Percentiles rank a stretch among this genome's conserved stretches.
These are phyloP conservation scores for Solanum pimpinellifolium DNA, from an alignment of 257 asterid genomes.

Conservation along the genomic window DNA sequence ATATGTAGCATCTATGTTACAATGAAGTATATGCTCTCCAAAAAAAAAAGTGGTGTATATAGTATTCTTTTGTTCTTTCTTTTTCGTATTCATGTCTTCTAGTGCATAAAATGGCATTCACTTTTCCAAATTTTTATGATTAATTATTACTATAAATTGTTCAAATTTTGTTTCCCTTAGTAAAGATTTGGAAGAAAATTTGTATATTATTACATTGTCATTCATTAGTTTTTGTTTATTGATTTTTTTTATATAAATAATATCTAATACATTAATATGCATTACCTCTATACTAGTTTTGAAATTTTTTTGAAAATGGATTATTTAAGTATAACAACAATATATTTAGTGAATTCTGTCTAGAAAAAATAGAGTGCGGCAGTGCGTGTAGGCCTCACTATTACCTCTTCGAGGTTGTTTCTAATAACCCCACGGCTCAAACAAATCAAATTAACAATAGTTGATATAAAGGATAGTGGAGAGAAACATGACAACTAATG, in stretches of 20 bases:
- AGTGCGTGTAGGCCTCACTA: neutral
- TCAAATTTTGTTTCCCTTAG: neutral
- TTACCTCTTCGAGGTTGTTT: too few relatives aligned
- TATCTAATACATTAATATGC: neutral
- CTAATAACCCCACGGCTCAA: neutral
- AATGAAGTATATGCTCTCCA: neutral
- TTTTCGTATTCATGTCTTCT: neutral
- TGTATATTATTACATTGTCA: neutral
- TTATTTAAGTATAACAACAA: neutral
- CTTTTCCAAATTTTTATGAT: neutral
- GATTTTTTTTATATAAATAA: neutral
- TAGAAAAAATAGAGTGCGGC: neutral
- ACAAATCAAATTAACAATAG: neutral
- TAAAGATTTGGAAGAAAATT: neutral
- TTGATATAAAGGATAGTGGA: too few relatives aligned
- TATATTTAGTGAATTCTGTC: neutral
- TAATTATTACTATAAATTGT: neutral
- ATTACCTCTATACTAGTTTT: neutral
- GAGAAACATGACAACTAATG: neutral
- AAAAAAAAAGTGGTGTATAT: neutral
- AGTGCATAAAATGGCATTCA: neutral
- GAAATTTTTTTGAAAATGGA: neutral
- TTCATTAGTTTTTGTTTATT: neutral
- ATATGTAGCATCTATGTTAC: neutral
- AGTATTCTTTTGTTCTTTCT: neutral